phyloP scores from a whole-genome alignment of 2,329 filamentous ascomycete species.

The Lecanicillium sp. region DNA sequence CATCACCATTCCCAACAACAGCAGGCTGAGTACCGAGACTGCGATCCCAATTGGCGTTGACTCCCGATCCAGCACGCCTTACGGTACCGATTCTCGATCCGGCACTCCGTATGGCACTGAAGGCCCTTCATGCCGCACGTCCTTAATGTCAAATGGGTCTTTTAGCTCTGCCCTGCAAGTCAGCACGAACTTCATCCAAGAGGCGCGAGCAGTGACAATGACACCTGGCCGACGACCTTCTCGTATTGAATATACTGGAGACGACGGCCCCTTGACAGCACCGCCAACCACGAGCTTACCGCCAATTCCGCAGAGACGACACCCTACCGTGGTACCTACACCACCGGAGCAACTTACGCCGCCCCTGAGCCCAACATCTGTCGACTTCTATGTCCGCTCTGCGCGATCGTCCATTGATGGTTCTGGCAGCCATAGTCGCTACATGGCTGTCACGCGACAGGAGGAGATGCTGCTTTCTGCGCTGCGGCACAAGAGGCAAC shows the following conservation, averaged over 20 bases:
- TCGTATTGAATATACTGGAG: slow-evolving; percentile 20
- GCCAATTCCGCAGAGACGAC: slow-evolving; percentile 14
- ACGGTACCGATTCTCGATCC: slow-evolving; percentile 20
- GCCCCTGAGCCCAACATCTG: slow-evolving; percentile 45
- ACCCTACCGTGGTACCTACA: too few relatives aligned
- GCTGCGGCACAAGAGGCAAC: slow-evolving; percentile 49
- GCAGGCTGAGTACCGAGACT: not conserved
- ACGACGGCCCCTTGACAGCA: slow-evolving; percentile 15
- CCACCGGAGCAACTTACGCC: slow-evolving; percentile 40
- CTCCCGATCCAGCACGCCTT: slow-evolving; percentile 22
- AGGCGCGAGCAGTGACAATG: slow-evolving; percentile 35
- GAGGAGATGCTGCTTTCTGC: slow-evolving; percentile 54
- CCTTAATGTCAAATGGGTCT: slow-evolving; percentile 3
- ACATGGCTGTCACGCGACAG: slow-evolving; percentile 53
- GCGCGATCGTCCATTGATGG: slow-evolving; percentile 32
- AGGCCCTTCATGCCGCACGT: slow-evolving; percentile 1
- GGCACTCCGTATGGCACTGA: too few relatives aligned
- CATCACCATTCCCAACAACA: slow-evolving; percentile 33
- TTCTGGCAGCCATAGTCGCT: slow-evolving; percentile 30
- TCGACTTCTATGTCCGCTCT: slow-evolving; percentile 42
- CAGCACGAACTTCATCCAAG: slow-evolving; percentile 27
- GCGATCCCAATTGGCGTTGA: slow-evolving; percentile 10
- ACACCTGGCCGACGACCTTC: slow-evolving; percentile 24
- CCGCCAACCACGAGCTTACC: slow-evolving; percentile 14
- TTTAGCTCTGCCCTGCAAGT: not conserved